Base-by-base conservation (phyloP, 2,329 filamentous ascomycete species). In the Stagonosporopsis chrysanthemi region DNA sequence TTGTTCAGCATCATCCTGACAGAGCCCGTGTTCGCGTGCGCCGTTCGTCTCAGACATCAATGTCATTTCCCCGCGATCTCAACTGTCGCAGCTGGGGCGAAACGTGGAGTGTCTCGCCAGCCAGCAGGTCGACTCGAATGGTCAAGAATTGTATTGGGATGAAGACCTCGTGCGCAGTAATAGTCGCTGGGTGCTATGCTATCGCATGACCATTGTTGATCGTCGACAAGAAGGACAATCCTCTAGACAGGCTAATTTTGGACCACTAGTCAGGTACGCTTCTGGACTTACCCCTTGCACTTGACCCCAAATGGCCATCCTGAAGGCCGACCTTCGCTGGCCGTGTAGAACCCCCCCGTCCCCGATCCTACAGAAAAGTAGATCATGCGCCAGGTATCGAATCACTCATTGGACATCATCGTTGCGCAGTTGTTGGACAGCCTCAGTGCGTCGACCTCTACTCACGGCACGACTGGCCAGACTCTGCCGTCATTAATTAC, bases 1-100 rank as follows among this genome's bases (percentile, higher is more conserved):
- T 57, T 52, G 54, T 52, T 48, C 48, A 57, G 54, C 54, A 57
- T 52, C 48, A 57, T 57, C 54, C 54, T 57, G 54, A 57, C 54
- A 52, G 48, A 33, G 35, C 22, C 54, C 42, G 48, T 33, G 14
- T 24, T 52, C 62, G 63, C 62, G 59, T 47, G 45, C 63, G 58
- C 54, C 48, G 64, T 67, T 66, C 64, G 67, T 69, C 64, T 68
- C 65, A 68, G 59, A 40, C 45, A 33, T 61, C 63, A 46, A 51
- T 58, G 50, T 48, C 50, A 44, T 50, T 58, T 53, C 58, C 60
- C 53, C 53, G 35, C 50, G 39, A 47, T 59, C 33, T 55, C 53
- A 58, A 57, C 49, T 33, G 48, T 60, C 58, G 56, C 38, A 23
- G 44, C 50, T 35, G 39, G 43, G 40, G 46, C 63, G 41, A 66